A percentile compares a stretch with the other conserved stretches of the same genome.
phyloP scores from a whole-genome alignment of 768 basidiomycete genomes.

The Scleroderma citrinum region DNA sequence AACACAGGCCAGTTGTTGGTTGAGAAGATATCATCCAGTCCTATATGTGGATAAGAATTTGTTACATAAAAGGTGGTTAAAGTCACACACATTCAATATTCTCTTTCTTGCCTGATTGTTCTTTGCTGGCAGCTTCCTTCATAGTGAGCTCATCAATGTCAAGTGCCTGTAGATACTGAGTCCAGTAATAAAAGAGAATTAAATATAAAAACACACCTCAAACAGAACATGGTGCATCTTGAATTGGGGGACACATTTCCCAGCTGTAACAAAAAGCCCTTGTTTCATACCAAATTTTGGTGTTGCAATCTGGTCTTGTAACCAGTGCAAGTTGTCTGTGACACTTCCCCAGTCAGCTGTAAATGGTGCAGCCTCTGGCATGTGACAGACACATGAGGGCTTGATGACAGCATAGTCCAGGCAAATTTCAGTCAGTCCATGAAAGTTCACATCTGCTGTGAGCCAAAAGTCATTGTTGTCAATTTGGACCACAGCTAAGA shows the following conservation, averaged over 20 bases:
- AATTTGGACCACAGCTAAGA: neutral
- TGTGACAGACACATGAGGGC: neutral
- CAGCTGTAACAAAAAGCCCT: neutral
- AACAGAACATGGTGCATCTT: neutral
- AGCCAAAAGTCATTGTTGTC: neutral
- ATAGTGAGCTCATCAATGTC: neutral
- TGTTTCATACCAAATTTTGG: neutral
- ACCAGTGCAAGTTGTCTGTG: neutral
- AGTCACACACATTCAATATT: neutral
- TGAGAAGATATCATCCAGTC: neutral
- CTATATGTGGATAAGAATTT: too few species aligned
- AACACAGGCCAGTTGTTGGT: neutral
- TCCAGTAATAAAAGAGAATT: neutral
- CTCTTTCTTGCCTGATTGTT: neutral
- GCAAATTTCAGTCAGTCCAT: neutral
- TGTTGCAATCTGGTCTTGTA: neutral
- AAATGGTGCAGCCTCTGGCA: neutral
- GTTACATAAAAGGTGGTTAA: too few species aligned
- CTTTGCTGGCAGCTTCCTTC: neutral
- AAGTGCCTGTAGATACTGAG: neutral
- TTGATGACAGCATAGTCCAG: neutral
- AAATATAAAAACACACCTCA: neutral
- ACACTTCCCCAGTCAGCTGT: neutral
- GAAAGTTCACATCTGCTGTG: neutral
- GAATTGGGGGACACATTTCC: neutral